phyloP scores from a whole-genome alignment of 192 early-diverging fungal species.

The Rhizoclosmatium sp. region DNA sequence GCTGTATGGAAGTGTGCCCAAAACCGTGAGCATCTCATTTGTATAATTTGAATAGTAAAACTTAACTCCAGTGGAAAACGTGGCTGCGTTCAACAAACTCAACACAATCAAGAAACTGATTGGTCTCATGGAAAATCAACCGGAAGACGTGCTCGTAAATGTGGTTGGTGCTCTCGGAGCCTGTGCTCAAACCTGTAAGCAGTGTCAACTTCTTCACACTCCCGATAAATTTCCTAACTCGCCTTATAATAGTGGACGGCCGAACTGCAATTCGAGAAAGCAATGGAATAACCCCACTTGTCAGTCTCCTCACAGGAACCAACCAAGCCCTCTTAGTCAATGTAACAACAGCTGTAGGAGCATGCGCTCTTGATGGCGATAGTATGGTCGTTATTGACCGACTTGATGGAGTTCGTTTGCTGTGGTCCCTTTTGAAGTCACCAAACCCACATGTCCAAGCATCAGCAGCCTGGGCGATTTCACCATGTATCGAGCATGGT shows the following conservation, averaged over 20 bases:
- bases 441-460: slow-evolving; percentile 67
- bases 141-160: slow-evolving; percentile 73
- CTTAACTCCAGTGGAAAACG: slow-evolving; percentile 62
- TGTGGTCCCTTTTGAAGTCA: slow-evolving; percentile 73
- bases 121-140: slow-evolving; percentile 68
- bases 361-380: slow-evolving; percentile 65
- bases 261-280: slow-evolving; percentile 62
- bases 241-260: slow-evolving; percentile 58
- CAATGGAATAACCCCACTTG: slow-evolving; percentile 68
- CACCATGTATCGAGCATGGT: slow-evolving; percentile 75
- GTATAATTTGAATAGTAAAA: slow-evolving; percentile 7
- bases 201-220: not conserved
- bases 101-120: slow-evolving; percentile 73
- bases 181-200: slow-evolving; percentile 65
- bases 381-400: slow-evolving; percentile 72
- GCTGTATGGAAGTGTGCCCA: slow-evolving; percentile 75
- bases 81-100: slow-evolving; percentile 67
- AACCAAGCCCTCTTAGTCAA: slow-evolving; percentile 69
- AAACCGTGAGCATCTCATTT: slow-evolving; percentile 50
- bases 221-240: not conserved
- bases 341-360: slow-evolving; percentile 70
- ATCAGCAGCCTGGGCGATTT: slow-evolving; percentile 72
- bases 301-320: slow-evolving; percentile 66
- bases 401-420: slow-evolving; percentile 67
- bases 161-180: slow-evolving; percentile 71